Evolutionary conservation across 305 asterid genomes (phyloP), one percentile per base, ranked within the genome.

Genomic region (Fraxinus ornus): DNA sequence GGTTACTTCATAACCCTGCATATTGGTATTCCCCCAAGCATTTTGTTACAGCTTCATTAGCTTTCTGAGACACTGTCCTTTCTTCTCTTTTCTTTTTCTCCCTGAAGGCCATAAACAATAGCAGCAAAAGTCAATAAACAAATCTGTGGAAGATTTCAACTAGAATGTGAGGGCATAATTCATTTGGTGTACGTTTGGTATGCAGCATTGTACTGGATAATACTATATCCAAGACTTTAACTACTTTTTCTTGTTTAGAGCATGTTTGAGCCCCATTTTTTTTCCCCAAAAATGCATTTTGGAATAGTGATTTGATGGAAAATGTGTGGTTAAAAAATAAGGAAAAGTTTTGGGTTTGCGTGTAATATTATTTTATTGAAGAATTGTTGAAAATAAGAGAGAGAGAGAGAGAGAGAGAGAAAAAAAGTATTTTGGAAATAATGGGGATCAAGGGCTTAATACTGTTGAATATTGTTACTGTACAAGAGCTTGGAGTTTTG

Each of bases 81-180:
- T 93, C 95, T 84, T 87, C 93, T 83, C 85, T 84, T 78, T 93
- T 93, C 87, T 91, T 91, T 86, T 90, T 90, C 89, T 91, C 94
- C 94, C 94, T 91, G 80, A 28, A 82, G 30, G 39, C 32, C 47
- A 82, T 33, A 71, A 70, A 71, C 21, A 32, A 5, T 71, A 71
- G 32, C 26, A 30, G 5, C 24, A 55, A n/a, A 33, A 5, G 76
- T 71, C 24, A 33, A 5, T 71, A 33, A 30, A 71, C 44, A 17
- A 32, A 71, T 17, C 21, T 30, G 24, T 71, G 12, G 10, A 32
- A 55, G 64, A 55, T 55, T 6, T 55, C 64, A 55, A 5, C 26
- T 55, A n/a, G 66, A 55, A 55, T 55, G 10, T n/a, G 64, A 1
- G 64, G 8, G 64, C 64, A 55, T 55, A 55, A 55, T 55, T 55